phyloP scores from a whole-genome alignment of 441 rosid species.

The Syzygium malaccense region DNA sequence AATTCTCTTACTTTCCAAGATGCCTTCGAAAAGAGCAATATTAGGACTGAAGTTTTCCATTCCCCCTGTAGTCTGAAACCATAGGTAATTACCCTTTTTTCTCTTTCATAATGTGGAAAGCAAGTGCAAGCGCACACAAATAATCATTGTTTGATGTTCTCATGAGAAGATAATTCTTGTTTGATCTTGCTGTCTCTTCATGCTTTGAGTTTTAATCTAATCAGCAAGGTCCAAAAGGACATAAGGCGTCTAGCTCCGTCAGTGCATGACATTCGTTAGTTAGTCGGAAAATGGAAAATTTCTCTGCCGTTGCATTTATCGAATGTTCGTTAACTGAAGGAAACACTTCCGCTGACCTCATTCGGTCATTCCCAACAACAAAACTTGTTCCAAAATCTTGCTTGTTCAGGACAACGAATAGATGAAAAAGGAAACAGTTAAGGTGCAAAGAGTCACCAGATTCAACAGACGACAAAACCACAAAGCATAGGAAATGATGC shows the following conservation, averaged over 20 bases:
- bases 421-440: neutral
- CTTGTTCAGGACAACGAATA: neutral
- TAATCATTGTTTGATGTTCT: neutral
- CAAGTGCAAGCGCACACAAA: neutral
- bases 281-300: neutral
- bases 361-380: neutral
- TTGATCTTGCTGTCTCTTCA: neutral
- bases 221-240: neutral
- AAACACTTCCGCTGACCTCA: neutral
- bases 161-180: neutral
- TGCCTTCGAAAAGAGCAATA: too few relatives aligned
- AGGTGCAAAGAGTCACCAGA: neutral
- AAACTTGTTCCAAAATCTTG: neutral
- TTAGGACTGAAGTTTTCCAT: neutral
- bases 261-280: neutral
- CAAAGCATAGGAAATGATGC: neutral
- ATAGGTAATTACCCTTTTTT: neutral
- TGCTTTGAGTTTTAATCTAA: neutral
- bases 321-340: neutral
- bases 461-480: neutral
- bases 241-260: neutral
- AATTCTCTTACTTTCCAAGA: too few relatives aligned
- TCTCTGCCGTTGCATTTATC: neutral
- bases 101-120: neutral
- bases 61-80: neutral